These are phyloP conservation scores for Ogataea wickerhamii DNA, from an alignment of 805 yeast genomes.

Conservation along the genomic window DNA sequence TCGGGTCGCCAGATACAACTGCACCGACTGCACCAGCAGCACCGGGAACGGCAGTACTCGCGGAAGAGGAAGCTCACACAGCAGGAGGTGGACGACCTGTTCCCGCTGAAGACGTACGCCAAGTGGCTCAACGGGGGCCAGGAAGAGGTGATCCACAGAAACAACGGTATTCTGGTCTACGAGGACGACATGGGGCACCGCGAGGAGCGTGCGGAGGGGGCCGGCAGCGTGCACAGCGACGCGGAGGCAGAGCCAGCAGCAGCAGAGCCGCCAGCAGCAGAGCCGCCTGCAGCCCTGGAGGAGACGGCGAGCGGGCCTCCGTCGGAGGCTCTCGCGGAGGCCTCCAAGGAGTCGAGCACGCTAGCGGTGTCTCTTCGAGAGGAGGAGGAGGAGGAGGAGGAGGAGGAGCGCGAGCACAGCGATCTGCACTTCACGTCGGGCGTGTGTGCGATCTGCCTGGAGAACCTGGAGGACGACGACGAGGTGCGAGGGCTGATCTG, in stretches of 20 bases:
- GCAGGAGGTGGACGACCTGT: constrained; percentile 56
- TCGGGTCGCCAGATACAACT: constrained; percentile 8
- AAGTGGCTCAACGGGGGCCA: constrained; percentile 63
- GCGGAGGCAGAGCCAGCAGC: not conserved
- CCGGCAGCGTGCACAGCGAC: not conserved
- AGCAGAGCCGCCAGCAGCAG: constrained; percentile 1
- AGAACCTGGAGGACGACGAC: constrained; percentile 57
- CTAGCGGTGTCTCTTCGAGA: constrained; percentile 1
- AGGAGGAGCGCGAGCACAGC: not conserved
- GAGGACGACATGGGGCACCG: constrained; percentile 36
- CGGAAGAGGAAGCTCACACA: constrained; percentile 48
- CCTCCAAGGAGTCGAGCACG: constrained; percentile 1
- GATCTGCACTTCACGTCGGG: constrained; percentile 59
- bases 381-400: constrained; percentile 1
- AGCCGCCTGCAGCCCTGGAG: constrained; percentile 11
- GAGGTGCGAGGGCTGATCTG: constrained; percentile 70
- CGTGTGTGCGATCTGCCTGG: constrained; percentile 76
- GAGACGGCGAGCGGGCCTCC: not conserved
- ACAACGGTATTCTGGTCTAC: constrained; percentile 31
- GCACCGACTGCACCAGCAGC: constrained; percentile 8
- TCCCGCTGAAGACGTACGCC: constrained; percentile 54
- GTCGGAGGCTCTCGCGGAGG: constrained; percentile 4
- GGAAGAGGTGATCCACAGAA: constrained; percentile 42
- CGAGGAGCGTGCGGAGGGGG: constrained; percentile 1
- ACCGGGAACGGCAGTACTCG: constrained; percentile 39